A percentile compares a stretch with the other conserved stretches of the same genome.
These are phyloP conservation scores for Lunasporangiospora selenospora DNA, from an alignment of 192 early-diverging fungal species.

Conservation along the genomic window DNA sequence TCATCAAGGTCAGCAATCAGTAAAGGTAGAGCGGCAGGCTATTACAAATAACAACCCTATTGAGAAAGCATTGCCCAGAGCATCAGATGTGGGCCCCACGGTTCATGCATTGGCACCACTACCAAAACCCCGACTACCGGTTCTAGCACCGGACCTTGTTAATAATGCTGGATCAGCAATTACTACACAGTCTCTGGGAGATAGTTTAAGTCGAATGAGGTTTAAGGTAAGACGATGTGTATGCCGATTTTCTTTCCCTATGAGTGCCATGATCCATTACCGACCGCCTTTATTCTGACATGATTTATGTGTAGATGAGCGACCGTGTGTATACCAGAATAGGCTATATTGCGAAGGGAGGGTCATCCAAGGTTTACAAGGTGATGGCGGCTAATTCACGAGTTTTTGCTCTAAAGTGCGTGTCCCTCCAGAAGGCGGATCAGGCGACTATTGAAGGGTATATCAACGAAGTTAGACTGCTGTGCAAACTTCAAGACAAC, in stretches of 20 bases:
- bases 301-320: constrained; percentile 24
- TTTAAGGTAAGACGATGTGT: constrained; percentile 9
- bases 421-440: constrained; percentile 76
- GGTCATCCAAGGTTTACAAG: constrained; percentile 91
- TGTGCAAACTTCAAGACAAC: constrained; percentile 68
- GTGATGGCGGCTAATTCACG: constrained; percentile 70
- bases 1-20: no score
- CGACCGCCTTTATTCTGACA: neutral
- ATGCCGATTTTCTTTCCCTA: no score
- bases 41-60: no score
- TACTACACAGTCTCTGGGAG: neutral
- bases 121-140: no score
- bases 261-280: neutral
- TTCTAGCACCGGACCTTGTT: no score
- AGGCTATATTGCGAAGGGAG: constrained; percentile 78
- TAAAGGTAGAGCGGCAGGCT: no score
- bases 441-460: constrained; percentile 71
- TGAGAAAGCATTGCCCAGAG: no score
- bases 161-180: no score
- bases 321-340: constrained; percentile 20
- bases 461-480: constrained; percentile 83
- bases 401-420: constrained; percentile 85
- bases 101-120: no score
- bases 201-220: constrained; percentile 12
- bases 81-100: no score